A percentile compares a stretch with the other conserved stretches of the same genome.
phyloP scores from a whole-genome alignment of 148 eudicot genomes.

The Rhododendron vialii region DNA sequence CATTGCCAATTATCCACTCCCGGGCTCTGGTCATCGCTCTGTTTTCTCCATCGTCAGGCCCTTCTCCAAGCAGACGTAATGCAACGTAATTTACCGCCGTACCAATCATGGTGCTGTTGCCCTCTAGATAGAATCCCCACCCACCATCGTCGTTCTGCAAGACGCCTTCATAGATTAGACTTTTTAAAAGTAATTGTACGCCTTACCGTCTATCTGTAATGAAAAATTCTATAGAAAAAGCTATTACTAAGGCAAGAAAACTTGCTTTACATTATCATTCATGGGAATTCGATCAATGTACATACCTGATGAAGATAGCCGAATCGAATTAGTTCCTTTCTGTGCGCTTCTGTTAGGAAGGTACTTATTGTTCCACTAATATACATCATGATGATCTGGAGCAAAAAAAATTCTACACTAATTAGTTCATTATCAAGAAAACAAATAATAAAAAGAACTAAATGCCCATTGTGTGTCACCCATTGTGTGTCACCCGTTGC shows the following conservation, averaged over 20 bases:
- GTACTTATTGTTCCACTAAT: constrained; percentile 25
- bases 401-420: not conserved
- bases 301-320: constrained; percentile 29
- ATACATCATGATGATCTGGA: constrained; percentile 22
- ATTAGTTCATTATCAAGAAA: not conserved
- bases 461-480: no score
- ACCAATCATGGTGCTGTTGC: constrained; percentile 33
- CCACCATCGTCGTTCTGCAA: constrained; percentile 30
- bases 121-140: constrained; percentile 30
- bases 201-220: no score
- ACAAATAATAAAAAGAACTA: no score
- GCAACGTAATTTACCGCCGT: constrained; percentile 26
- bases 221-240: no score
- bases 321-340: constrained; percentile 25
- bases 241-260: no score
- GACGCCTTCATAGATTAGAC: not conserved
- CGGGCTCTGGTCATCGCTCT: constrained; percentile 20
- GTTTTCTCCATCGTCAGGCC: constrained; percentile 21
- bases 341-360: constrained; percentile 22
- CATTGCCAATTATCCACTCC: constrained; percentile 33
- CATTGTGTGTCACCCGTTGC: no score
- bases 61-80: constrained; percentile 26
- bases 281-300: not conserved
- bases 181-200: no score
- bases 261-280: not conserved